A percentile compares a stretch with the other conserved stretches of the same genome.
Conservation (phyloP, 140 eudicot genomes). For the Erigeron philadelphicus region DNA sequence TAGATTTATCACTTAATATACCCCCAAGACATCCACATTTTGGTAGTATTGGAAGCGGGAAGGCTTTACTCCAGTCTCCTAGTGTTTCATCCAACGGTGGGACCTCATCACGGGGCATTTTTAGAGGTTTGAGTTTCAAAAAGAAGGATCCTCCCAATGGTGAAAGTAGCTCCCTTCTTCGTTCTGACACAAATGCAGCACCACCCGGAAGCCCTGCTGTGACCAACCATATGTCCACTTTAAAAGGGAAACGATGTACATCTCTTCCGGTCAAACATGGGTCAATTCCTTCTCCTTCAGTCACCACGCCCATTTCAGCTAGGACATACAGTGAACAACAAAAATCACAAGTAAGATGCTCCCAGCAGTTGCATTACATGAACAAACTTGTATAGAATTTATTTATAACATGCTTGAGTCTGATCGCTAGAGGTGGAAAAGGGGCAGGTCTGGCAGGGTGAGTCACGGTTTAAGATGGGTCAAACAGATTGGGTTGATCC, state of each 20-base stretch:
- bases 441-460: background rate
- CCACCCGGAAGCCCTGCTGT: conserved; percentile 49
- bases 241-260: conserved; percentile 50
- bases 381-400: conserved; percentile 3
- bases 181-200: conserved; percentile 34
- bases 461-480: background rate
- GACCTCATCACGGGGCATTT: conserved; percentile 50
- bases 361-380: background rate
- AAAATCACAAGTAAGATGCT: conserved; percentile 41
- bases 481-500: background rate
- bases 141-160: conserved; percentile 44
- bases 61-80: conserved; percentile 54
- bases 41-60: conserved; percentile 42
- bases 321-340: conserved; percentile 54
- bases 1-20: conserved; percentile 62
- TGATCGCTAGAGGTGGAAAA: background rate
- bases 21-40: conserved; percentile 59
- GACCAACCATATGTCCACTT: conserved; percentile 29
- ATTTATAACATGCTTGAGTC: background rate
- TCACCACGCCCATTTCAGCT: conserved; percentile 52
- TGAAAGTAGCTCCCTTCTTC: conserved; percentile 74
- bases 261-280: conserved; percentile 80
- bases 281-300: conserved; percentile 49
- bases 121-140: conserved; percentile 70
- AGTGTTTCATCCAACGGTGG: conserved; percentile 36